Evolutionary conservation across 805 yeast species (phyloP).

Genomic region (Wickerhamomyces tratensis): DNA sequence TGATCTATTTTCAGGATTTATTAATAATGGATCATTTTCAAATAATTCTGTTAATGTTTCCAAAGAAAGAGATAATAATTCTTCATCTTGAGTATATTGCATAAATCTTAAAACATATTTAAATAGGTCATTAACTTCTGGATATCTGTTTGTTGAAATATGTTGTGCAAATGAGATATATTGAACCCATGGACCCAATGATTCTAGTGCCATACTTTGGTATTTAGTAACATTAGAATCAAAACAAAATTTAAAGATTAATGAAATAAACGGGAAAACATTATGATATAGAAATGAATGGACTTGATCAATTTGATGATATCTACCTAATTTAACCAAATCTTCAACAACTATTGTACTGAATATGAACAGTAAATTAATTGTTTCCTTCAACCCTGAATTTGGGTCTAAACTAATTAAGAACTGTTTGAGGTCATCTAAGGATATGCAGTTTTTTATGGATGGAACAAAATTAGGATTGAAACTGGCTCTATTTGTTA

Average conservation of each 20-base stretch:
- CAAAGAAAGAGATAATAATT: conserved; percentile 5
- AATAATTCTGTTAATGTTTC: conserved; percentile 10
- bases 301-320: conserved; percentile 16
- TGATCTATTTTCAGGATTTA: conserved; percentile 7
- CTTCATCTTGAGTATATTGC: conserved; percentile 5
- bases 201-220: conserved; percentile 18
- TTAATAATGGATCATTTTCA: conserved; percentile 19
- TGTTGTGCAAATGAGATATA: conserved; percentile 28
- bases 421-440: conserved; percentile 1
- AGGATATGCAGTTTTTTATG: neutral
- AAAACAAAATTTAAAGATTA: conserved; percentile 6
- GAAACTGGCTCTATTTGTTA: conserved; percentile 2
- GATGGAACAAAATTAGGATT: conserved; percentile 2
- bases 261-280: conserved; percentile 24
- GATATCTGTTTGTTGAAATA: conserved; percentile 12
- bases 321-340: conserved; percentile 24
- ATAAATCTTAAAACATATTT: conserved; percentile 6
- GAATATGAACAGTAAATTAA: conserved; percentile 13
- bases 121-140: conserved; percentile 13
- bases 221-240: conserved; percentile 5
- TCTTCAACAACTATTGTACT: conserved; percentile 45
- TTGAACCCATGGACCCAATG: conserved; percentile 25
- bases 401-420: conserved; percentile 10
- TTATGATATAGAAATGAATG: conserved; percentile 28
- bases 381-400: neutral